Conservation (phyloP, 2,329 filamentous ascomycete genomes). For the Calonectria pteridis region DNA sequence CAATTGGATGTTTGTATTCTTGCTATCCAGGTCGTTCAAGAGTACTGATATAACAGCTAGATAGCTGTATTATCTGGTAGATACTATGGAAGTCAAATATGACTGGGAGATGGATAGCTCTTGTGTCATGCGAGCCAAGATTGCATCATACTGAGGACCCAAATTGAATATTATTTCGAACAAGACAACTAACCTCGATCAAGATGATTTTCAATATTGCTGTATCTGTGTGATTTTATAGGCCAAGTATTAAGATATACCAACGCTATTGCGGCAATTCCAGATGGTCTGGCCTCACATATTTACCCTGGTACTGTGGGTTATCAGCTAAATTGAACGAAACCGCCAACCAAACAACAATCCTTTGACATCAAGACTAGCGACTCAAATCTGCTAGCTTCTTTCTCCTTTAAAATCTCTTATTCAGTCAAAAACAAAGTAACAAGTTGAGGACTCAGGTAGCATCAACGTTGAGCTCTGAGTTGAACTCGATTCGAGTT, state of each 20-base stretch:
- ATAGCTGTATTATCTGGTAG: neutral
- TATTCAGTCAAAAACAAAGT: neutral
- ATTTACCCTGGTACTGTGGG: neutral
- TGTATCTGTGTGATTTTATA: neutral
- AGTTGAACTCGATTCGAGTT: neutral
- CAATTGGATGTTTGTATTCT: neutral
- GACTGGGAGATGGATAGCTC: neutral
- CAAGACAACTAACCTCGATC: neutral
- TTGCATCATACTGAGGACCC: neutral
- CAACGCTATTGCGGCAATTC: neutral
- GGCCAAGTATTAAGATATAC: neutral
- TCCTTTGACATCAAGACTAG: neutral
- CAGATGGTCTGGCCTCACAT: neutral
- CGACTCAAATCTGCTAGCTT: neutral
- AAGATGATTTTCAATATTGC: neutral
- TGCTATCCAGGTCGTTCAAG: neutral
- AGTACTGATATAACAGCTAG: neutral
- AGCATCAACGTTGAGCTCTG: neutral
- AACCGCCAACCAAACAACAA: neutral
- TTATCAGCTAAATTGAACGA: neutral
- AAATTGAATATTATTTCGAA: neutral
- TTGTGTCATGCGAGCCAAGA: neutral
- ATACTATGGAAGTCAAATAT: neutral
- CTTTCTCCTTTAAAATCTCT: neutral
- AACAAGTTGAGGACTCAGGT: neutral